Percentiles rank a stretch among this genome's conserved stretches.
These are phyloP conservation scores for Colletotrichum godetiae DNA, from an alignment of 2,329 filamentous ascomycete genomes.

Conservation along the genomic window DNA sequence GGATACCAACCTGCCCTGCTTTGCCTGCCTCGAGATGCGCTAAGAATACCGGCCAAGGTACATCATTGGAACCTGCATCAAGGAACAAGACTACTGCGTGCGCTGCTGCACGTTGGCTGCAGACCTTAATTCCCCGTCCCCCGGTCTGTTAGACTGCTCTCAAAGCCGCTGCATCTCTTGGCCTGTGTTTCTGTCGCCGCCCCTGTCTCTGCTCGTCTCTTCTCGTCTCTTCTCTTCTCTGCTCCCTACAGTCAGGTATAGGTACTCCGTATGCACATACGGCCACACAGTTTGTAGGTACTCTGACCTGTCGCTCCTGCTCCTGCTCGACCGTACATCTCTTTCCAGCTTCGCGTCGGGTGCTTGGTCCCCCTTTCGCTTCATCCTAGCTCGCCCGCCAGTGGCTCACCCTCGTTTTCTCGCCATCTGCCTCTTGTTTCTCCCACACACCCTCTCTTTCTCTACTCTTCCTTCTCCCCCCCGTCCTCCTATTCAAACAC, in stretches of 20 bases:
- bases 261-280: background rate
- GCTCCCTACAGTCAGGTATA: background rate
- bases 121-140: constrained; percentile 20
- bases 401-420: constrained; percentile 24
- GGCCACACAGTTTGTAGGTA: background rate
- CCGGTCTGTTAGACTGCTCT: background rate
- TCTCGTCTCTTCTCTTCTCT: background rate
- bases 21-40: background rate
- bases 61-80: background rate
- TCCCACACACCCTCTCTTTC: constrained; percentile 4
- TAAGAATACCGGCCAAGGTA: background rate
- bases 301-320: background rate
- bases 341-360: constrained; percentile 13
- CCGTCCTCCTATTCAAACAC: constrained; percentile 21
- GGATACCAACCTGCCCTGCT: too few relatives aligned
- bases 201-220: background rate
- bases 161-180: background rate
- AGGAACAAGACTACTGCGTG: background rate
- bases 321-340: constrained; percentile 6
- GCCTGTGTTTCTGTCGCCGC: background rate
- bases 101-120: constrained; percentile 2
- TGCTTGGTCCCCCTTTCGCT: constrained; percentile 32
- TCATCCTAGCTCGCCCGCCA: constrained; percentile 23
- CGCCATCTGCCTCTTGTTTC: constrained; percentile 6
- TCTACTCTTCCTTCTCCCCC: background rate